These are phyloP conservation scores for Beauveria australis DNA, from an alignment of 2,329 filamentous ascomycete species.

Conservation along the genomic window DNA sequence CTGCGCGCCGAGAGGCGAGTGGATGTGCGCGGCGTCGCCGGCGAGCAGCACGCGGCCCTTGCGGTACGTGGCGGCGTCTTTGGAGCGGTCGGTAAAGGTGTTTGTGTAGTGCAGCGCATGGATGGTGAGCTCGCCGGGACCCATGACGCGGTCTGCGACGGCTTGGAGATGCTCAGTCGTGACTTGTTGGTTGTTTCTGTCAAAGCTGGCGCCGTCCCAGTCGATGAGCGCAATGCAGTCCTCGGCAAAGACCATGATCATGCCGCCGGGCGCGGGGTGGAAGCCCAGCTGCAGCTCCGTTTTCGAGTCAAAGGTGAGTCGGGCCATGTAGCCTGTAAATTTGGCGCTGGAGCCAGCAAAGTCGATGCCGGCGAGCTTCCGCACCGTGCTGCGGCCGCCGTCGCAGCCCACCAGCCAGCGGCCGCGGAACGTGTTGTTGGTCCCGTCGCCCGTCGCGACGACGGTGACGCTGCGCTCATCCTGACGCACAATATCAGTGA, in stretches of 20 bases:
- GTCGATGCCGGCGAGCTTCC: conserved; percentile 27
- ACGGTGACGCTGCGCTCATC: conserved; percentile 18
- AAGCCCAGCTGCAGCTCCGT: conserved; percentile 22
- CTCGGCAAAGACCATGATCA: conserved; percentile 21
- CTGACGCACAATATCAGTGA: conserved; percentile 17
- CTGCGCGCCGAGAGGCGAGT: conserved; percentile 39
- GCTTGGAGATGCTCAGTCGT: conserved; percentile 17
- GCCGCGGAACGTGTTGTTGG: neutral
- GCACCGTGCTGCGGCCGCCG: conserved; percentile 31
- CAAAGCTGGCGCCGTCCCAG: conserved; percentile 16
- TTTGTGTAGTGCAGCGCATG: conserved; percentile 18
- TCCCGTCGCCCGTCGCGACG: conserved; percentile 5
- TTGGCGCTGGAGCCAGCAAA: conserved; percentile 28
- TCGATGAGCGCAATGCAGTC: conserved; percentile 17
- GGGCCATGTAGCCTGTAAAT: conserved; percentile 26
- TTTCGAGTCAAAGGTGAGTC: conserved; percentile 25
- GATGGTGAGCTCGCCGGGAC: conserved; percentile 17
- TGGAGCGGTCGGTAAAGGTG: conserved; percentile 19
- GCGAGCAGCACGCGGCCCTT: conserved; percentile 37
- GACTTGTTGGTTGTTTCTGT: conserved; percentile 14
- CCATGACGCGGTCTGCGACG: conserved; percentile 17
- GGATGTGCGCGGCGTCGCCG: conserved; percentile 43
- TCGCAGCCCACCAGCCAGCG: conserved; percentile 35
- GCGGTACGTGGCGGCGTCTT: conserved; percentile 26
- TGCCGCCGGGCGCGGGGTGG: conserved; percentile 12